These are phyloP conservation scores for Salvia rosmarinus DNA, from an alignment of 257 asterid genomes.

Conservation along the genomic window DNA sequence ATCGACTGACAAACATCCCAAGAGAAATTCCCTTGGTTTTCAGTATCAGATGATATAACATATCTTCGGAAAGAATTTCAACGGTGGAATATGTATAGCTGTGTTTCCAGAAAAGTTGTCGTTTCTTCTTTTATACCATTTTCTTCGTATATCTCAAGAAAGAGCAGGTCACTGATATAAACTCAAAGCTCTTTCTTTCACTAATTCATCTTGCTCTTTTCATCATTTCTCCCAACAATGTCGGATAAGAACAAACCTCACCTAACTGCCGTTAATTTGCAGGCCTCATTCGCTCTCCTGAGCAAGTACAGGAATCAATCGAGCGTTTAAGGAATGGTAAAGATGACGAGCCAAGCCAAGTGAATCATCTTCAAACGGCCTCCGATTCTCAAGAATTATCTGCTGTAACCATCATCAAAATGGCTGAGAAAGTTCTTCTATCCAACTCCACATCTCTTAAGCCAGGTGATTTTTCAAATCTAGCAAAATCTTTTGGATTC, in stretches of 20 bases:
- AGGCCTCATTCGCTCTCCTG: background rate
- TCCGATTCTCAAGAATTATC: background rate
- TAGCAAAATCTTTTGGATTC: background rate
- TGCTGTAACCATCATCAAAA: constrained; percentile 9
- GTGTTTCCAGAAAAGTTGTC: too few relatives aligned
- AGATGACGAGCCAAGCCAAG: background rate
- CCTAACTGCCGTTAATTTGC: background rate
- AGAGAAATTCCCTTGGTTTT: too few relatives aligned
- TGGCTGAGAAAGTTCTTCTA: constrained; percentile 1
- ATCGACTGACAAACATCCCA: too few relatives aligned
- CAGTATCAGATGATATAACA: too few relatives aligned
- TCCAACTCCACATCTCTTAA: background rate
- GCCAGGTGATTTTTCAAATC: background rate
- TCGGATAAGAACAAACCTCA: too few relatives aligned
- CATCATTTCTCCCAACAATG: background rate
- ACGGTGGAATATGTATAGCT: too few relatives aligned
- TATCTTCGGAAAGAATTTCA: too few relatives aligned
- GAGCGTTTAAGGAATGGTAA: background rate
- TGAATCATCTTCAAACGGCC: background rate
- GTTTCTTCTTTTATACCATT: background rate
- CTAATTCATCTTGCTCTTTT: background rate
- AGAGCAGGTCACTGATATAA: background rate
- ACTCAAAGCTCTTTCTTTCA: background rate
- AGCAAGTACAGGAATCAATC: background rate
- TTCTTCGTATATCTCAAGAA: background rate